Percentiles rank a stretch among this genome's conserved stretches.
Conservation (phyloP, 2,329 filamentous ascomycete species). For the Cercospora sp. region DNA sequence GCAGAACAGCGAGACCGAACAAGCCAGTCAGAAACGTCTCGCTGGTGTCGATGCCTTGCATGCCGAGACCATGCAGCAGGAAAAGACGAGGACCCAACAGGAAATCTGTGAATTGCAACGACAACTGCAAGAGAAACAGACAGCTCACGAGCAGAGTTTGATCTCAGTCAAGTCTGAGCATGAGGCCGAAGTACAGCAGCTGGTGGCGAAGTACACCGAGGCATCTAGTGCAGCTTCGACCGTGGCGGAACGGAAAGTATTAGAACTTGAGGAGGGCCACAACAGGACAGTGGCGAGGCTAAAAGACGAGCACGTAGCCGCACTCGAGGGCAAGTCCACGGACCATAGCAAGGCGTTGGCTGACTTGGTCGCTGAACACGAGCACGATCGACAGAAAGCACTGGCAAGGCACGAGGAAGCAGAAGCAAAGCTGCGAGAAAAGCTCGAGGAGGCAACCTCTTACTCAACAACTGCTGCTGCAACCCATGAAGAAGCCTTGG, state of each 20-base stretch:
- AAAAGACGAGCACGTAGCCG: slow-evolving; percentile 22
- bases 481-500: background rate
- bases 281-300: slow-evolving; percentile 18
- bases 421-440: background rate
- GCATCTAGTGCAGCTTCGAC: background rate
- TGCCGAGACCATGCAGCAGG: background rate
- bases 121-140: slow-evolving; percentile 13
- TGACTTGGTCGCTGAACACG: background rate
- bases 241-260: background rate
- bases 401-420: background rate
- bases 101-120: slow-evolving; percentile 6
- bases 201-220: background rate
- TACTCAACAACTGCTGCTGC: background rate
- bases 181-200: slow-evolving; percentile 5
- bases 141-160: slow-evolving; percentile 6
- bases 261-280: background rate
- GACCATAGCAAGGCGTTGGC: slow-evolving; percentile 1
- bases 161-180: slow-evolving; percentile 7
- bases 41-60: background rate
- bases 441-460: background rate
- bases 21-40: background rate
- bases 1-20: background rate
- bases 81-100: background rate
- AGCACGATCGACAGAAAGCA: background rate
- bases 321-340: slow-evolving; percentile 11